These are phyloP conservation scores for Fraxinus americana DNA, from an alignment of 257 asterid species.

Conservation along the genomic window DNA sequence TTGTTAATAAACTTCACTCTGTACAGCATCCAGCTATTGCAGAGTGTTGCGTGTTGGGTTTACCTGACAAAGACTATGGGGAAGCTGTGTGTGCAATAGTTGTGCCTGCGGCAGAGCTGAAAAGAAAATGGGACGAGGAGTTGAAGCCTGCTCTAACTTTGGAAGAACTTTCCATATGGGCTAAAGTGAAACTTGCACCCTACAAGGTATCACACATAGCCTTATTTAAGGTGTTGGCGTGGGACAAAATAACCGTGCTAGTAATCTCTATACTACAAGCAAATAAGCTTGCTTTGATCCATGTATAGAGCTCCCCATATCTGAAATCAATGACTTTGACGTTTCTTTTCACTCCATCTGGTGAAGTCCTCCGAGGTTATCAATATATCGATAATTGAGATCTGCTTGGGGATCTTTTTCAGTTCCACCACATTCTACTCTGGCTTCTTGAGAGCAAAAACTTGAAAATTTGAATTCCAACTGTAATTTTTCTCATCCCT, in stretches of 20 bases:
- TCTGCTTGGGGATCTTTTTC: no score
- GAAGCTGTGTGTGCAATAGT: constrained; percentile 83
- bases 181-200: constrained; percentile 92
- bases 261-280: not conserved
- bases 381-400: no score
- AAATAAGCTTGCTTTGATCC: not conserved
- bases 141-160: constrained; percentile 73
- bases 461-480: no score
- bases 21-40: constrained; percentile 79
- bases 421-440: no score
- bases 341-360: no score
- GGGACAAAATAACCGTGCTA: not conserved
- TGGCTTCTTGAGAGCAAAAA: no score
- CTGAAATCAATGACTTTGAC: no score
- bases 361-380: no score
- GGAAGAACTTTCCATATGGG: constrained; percentile 79
- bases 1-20: constrained; percentile 16
- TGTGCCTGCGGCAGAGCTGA: constrained; percentile 63
- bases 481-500: not conserved
- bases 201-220: constrained; percentile 62
- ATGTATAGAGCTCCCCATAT: no score
- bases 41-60: constrained; percentile 93
- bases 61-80: constrained; percentile 88
- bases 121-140: constrained; percentile 59
- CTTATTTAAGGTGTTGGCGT: not conserved